A percentile compares a stretch with the other conserved stretches of the same genome.
phyloP scores from a whole-genome alignment of 805 yeast species.

The Starmerella geochares region DNA sequence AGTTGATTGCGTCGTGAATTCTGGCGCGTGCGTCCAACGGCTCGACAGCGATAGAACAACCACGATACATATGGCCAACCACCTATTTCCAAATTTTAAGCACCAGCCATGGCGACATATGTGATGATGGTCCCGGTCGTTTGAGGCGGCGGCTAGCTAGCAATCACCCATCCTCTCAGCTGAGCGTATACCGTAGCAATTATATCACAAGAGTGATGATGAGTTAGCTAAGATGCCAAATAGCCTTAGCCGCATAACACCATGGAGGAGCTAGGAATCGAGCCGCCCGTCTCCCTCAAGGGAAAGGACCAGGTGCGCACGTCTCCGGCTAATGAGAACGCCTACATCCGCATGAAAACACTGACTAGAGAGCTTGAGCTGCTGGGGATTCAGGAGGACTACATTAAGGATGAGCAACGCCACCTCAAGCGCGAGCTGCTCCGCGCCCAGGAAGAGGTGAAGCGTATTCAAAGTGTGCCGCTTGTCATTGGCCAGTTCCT shows the following conservation, averaged over 20 bases:
- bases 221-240: constrained; percentile 1
- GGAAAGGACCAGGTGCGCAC: constrained; percentile 2
- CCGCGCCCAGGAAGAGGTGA: constrained; percentile 97
- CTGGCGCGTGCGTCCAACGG: too few species aligned
- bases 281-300: constrained; percentile 10
- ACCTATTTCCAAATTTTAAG: too few species aligned
- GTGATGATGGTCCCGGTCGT: too few species aligned
- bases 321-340: constrained; percentile 39
- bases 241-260: constrained; percentile 5
- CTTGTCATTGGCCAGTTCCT: constrained; percentile 95
- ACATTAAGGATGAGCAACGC: constrained; percentile 95
- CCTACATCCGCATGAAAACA: constrained; percentile 73
- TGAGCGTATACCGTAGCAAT: not conserved
- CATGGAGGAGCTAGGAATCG: constrained; percentile 24
- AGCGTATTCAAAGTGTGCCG: constrained; percentile 94
- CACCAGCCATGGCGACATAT: too few species aligned
- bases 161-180: too few species aligned
- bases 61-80: too few species aligned
- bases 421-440: constrained; percentile 87
- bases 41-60: too few species aligned
- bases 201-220: not conserved
- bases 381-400: constrained; percentile 81
- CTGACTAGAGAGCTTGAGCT: constrained; percentile 85
- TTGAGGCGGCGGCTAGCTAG: too few species aligned
- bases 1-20: too few species aligned